These are phyloP conservation scores for Skeletonema tropicum DNA, from an alignment of 108 stramenopile species.

Conservation along the genomic window DNA sequence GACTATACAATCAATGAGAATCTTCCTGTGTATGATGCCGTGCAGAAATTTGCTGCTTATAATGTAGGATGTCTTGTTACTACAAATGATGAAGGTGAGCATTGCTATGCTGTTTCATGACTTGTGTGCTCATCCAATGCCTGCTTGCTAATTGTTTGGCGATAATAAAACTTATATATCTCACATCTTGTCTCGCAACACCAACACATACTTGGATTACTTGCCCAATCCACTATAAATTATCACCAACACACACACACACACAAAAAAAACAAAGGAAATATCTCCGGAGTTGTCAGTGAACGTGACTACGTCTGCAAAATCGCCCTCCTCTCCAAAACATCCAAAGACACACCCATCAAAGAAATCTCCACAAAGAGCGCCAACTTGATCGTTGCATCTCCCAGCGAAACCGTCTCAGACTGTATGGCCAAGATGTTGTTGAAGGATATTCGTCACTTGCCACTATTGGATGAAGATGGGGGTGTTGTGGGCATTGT, in stretches of 20 bases:
- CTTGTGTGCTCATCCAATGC: neutral
- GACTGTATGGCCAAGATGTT: constrained; percentile 76
- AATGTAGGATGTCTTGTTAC: constrained; percentile 76
- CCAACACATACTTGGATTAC: neutral
- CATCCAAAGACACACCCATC: constrained; percentile 58
- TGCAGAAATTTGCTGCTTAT: constrained; percentile 91
- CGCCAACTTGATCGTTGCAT: constrained; percentile 65
- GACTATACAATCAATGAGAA: constrained; percentile 87
- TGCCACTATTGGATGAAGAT: constrained; percentile 61
- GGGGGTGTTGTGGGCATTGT: constrained; percentile 57
- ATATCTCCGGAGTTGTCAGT: constrained; percentile 65
- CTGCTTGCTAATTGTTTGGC: too few relatives aligned
- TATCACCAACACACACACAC: neutral
- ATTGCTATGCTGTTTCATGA: neutral
- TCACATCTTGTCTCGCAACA: neutral
- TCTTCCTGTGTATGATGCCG: constrained; percentile 87
- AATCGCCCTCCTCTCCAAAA: constrained; percentile 66
- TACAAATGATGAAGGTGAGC: constrained; percentile 49
- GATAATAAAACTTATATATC: neutral
- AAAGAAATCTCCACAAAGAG: constrained; percentile 69
- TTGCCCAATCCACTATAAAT: neutral
- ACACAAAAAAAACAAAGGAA: constrained; percentile 35
- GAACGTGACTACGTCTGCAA: constrained; percentile 78
- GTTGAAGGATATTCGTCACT: constrained; percentile 70
- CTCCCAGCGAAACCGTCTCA: constrained; percentile 59